Percentiles rank a stretch among this genome's conserved stretches.
phyloP scores from a whole-genome alignment of 306 rosid species.

The Lotus japonicus region DNA sequence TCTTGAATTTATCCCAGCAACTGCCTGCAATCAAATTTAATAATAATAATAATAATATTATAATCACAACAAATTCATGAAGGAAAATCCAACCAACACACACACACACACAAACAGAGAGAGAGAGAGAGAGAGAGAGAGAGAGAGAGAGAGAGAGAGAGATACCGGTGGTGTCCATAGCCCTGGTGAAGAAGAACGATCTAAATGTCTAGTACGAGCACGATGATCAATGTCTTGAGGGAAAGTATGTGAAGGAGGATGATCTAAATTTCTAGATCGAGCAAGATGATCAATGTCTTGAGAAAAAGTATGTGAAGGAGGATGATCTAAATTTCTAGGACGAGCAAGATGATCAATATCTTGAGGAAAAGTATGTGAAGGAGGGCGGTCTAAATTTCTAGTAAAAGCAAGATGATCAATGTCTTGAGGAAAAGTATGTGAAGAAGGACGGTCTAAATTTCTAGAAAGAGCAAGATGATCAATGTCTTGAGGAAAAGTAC shows the following conservation, averaged over 20 bases:
- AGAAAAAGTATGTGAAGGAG: conserved; percentile 29
- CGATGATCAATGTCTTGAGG: conserved; percentile 57
- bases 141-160: conserved; percentile 26
- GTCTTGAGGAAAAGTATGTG: conserved; percentile 48
- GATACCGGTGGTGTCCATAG: conserved; percentile 63
- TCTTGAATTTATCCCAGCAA: conserved; percentile 54
- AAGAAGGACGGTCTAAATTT: neutral
- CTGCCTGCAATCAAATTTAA: conserved; percentile 42
- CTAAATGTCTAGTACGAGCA: conserved; percentile 49
- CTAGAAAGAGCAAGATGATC: conserved; percentile 54
- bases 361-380: conserved; percentile 39
- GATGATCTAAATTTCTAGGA: conserved; percentile 28
- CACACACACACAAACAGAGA: too few species aligned
- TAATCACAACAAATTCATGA: neutral
- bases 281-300: conserved; percentile 59
- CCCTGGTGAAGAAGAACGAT: conserved; percentile 60
- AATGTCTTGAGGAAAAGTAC: conserved; percentile 47
- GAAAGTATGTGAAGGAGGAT: conserved; percentile 20
- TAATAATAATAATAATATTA: too few species aligned
- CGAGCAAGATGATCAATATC: conserved; percentile 52
- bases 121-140: conserved; percentile 26
- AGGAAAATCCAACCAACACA: neutral
- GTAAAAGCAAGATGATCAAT: conserved; percentile 50
- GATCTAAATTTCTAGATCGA: conserved; percentile 31
- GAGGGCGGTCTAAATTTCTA: conserved; percentile 13